phyloP scores from a whole-genome alignment of 768 basidiomycete genomes.

The Kwoniella dejecticola region DNA sequence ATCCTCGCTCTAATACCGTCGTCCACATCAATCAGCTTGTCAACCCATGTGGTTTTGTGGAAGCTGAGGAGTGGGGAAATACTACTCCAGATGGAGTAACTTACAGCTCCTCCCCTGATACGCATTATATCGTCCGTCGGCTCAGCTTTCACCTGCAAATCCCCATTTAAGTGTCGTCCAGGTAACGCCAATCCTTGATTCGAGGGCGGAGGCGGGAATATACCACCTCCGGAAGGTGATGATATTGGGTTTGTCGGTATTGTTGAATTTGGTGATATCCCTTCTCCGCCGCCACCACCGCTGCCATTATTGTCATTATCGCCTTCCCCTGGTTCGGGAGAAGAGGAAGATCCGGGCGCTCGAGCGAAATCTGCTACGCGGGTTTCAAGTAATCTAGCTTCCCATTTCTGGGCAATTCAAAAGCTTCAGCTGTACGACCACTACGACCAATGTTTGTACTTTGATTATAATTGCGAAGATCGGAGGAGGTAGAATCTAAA shows the following conservation, averaged over 20 bases:
- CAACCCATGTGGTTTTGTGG: neutral
- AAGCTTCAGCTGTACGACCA: neutral
- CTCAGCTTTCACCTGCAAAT: constrained; percentile 37
- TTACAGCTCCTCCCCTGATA: constrained; percentile 42
- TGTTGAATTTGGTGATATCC: constrained; percentile 3
- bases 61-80: neutral
- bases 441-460: neutral
- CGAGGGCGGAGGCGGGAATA: neutral
- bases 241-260: neutral
- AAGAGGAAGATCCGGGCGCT: constrained; percentile 64
- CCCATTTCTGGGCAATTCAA: constrained; percentile 78
- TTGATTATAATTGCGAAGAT: neutral
- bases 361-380: constrained; percentile 85
- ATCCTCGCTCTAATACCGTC: constrained; percentile 28
- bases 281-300: constrained; percentile 59
- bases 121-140: constrained; percentile 39
- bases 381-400: constrained; percentile 87
- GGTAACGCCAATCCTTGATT: constrained; percentile 30
- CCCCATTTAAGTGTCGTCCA: constrained; percentile 12
- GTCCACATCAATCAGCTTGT: neutral
- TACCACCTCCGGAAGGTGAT: neutral
- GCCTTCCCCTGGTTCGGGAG: constrained; percentile 67
- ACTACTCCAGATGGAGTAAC: constrained; percentile 1
- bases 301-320: constrained; percentile 60
- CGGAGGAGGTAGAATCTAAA: neutral